phyloP scores from a whole-genome alignment of 352 stramenopile species.

The Peronospora belbahrii region DNA sequence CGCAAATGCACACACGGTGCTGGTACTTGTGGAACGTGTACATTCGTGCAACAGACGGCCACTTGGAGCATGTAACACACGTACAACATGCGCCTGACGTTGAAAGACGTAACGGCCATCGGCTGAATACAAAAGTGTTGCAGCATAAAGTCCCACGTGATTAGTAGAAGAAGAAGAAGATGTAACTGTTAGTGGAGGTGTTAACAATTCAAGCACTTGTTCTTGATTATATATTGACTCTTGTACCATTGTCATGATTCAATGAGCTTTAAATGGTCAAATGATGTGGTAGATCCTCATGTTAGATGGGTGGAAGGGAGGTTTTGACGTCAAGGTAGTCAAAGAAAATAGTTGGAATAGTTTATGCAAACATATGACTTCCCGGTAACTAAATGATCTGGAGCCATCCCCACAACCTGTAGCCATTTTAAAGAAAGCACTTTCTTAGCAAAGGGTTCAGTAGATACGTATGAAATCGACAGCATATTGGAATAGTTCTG shows the following conservation, averaged over 20 bases:
- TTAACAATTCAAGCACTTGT: slow-evolving; percentile 27
- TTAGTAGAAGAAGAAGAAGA: not conserved
- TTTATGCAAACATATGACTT: not conserved
- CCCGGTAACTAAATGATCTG: not conserved
- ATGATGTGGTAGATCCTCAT: too few relatives aligned
- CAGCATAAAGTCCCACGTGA: slow-evolving; percentile 2
- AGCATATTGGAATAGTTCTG: too few relatives aligned
- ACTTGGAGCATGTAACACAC: slow-evolving; percentile 62
- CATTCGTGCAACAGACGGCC: slow-evolving; percentile 72
- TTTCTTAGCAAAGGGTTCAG: too few relatives aligned
- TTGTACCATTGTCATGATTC: slow-evolving; percentile 9
- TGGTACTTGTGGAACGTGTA: slow-evolving; percentile 22
- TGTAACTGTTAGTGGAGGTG: slow-evolving; percentile 9
- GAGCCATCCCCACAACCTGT: too few relatives aligned
- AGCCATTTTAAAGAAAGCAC: too few relatives aligned
- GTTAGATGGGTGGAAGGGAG: slow-evolving; percentile 16
- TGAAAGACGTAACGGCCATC: slow-evolving; percentile 77
- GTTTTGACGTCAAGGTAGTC: not conserved
- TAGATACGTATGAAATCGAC: too few relatives aligned
- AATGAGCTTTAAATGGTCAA: too few relatives aligned
- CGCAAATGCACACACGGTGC: slow-evolving; percentile 41
- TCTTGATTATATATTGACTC: slow-evolving; percentile 4
- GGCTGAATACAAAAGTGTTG: slow-evolving; percentile 48
- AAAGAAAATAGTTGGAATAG: not conserved
- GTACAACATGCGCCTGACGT: slow-evolving; percentile 62